Conservation (phyloP, 139 green algal species). For the Chloropicon primus region DNA sequence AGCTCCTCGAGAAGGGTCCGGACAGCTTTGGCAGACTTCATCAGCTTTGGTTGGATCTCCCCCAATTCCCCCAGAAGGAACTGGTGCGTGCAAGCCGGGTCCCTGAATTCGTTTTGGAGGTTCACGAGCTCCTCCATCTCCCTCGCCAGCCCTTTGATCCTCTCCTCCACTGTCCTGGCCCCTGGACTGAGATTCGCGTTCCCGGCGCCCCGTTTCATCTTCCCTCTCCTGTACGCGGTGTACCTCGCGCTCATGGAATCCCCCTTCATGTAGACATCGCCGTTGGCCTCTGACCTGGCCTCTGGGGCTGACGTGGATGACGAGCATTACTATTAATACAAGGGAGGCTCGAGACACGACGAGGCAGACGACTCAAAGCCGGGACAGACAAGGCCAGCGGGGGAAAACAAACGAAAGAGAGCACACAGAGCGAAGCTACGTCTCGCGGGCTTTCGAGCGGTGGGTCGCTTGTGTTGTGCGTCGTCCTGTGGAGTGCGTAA, state of each 20-base stretch:
- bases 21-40: neutral
- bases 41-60: neutral
- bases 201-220: neutral
- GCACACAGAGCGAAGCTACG: no score
- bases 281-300: no score
- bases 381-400: no score
- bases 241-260: neutral
- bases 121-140: neutral
- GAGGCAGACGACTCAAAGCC: no score
- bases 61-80: neutral
- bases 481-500: no score
- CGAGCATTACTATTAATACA: no score
- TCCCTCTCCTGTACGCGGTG: neutral
- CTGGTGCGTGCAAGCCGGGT: neutral
- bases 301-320: no score
- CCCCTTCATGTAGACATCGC: neutral
- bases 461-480: no score
- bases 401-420: no score
- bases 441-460: no score
- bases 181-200: no score
- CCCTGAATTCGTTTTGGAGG: neutral
- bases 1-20: neutral
- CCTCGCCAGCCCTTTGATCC: neutral
- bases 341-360: no score
- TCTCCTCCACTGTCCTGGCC: neutral